Conservation (phyloP, 2,329 filamentous ascomycete genomes). For the Penicillium sp. region DNA sequence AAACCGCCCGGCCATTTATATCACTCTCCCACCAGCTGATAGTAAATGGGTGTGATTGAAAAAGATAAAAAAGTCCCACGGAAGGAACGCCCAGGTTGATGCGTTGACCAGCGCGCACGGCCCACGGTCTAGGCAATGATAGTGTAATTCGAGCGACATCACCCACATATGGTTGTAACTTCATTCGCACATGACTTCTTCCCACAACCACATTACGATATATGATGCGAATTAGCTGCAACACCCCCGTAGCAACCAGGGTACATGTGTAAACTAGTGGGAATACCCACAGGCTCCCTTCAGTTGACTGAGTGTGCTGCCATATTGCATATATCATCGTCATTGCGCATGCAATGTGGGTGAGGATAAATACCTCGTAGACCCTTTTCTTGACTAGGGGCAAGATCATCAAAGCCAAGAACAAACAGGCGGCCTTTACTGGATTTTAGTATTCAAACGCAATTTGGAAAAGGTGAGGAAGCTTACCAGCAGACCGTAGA, state of each 20-base stretch:
- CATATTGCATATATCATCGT: slow-evolving; percentile 14
- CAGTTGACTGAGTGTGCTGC: slow-evolving; percentile 7
- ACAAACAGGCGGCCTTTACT: slow-evolving; percentile 9
- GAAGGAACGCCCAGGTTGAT: slow-evolving; percentile 9
- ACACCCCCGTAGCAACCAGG: background rate
- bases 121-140: slow-evolving; percentile 8
- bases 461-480: no score
- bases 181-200: slow-evolving; percentile 1
- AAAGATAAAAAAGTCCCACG: slow-evolving; percentile 7
- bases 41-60: slow-evolving; percentile 9
- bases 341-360: slow-evolving; percentile 9
- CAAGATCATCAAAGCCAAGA: slow-evolving; percentile 12
- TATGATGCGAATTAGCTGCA: slow-evolving; percentile 1
- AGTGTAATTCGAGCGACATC: slow-evolving; percentile 7
- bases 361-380: slow-evolving; percentile 19
- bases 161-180: background rate
- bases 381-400: slow-evolving; percentile 17
- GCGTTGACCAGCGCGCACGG: slow-evolving; percentile 1
- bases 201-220: slow-evolving; percentile 11
- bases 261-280: background rate
- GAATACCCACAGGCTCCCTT: no score
- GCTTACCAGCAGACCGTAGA: no score
- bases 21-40: slow-evolving; percentile 14
- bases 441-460: no score
- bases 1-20: slow-evolving; percentile 2